These are phyloP conservation scores for Carex sylvatica DNA, from an alignment of 202 grass and related monocot species.

Conservation along the genomic window DNA sequence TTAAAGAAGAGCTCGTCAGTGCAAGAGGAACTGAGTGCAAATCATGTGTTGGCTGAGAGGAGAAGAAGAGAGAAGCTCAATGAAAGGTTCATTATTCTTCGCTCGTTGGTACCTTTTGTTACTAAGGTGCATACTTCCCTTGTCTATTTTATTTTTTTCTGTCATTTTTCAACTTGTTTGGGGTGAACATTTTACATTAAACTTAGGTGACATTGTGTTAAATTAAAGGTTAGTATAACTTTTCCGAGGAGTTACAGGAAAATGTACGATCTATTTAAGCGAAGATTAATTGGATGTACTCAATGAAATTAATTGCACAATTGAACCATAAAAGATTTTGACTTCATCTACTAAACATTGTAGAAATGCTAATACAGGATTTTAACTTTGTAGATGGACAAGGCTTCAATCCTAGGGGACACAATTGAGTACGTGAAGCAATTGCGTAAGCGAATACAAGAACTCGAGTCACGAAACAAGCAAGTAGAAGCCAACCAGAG, in stretches of 20 bases:
- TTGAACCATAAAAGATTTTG: background rate
- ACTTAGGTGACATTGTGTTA: background rate
- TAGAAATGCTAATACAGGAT: background rate
- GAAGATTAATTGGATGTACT: background rate
- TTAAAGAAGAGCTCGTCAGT: background rate
- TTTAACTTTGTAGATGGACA: constrained; percentile 63
- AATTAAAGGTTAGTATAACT: background rate
- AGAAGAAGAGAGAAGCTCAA: constrained; percentile 84
- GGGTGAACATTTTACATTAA: background rate
- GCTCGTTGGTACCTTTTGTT: constrained; percentile 85
- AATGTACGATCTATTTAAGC: background rate
- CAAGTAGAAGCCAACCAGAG: constrained; percentile 18
- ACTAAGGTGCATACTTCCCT: constrained; percentile 55
- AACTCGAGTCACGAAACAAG: constrained; percentile 53
- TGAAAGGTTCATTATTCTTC: constrained; percentile 68
- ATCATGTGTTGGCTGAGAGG: constrained; percentile 75
- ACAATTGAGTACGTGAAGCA: constrained; percentile 92
- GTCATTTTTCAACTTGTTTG: background rate
- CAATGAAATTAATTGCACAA: background rate
- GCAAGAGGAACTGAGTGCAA: constrained; percentile 52
- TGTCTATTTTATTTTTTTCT: background rate
- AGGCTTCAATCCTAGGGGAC: constrained; percentile 70
- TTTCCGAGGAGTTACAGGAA: background rate
- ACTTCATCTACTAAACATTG: background rate
- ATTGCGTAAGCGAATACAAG: constrained; percentile 55